Conservation (phyloP, 208 protist genomes). For the Crithidia bombi region DNA sequence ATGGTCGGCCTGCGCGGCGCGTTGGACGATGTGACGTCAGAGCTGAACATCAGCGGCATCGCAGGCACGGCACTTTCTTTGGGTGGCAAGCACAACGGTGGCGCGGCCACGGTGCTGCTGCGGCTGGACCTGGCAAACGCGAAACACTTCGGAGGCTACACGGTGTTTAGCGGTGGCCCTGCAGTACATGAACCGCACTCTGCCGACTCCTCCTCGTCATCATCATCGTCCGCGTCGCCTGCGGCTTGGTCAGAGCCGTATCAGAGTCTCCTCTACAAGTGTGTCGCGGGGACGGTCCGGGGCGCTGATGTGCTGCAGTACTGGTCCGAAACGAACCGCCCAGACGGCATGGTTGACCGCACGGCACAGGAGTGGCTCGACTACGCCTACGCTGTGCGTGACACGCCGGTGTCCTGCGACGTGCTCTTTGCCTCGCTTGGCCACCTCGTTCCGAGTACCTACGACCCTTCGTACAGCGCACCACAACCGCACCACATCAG, state of each 20-base stretch:
- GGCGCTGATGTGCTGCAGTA: slow-evolving; percentile 72
- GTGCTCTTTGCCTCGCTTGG: slow-evolving; percentile 72
- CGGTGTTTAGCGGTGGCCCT: slow-evolving; percentile 8
- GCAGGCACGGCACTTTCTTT: too few species aligned
- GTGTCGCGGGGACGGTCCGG: slow-evolving; percentile 58
- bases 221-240: background rate
- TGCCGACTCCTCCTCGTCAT: background rate
- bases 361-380: slow-evolving; percentile 74
- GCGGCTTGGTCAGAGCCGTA: background rate
- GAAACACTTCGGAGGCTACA: slow-evolving; percentile 55
- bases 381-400: slow-evolving; percentile 57
- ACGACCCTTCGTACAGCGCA: background rate
- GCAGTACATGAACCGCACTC: background rate
- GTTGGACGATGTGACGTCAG: slow-evolving; percentile 68
- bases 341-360: slow-evolving; percentile 52
- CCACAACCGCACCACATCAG: slow-evolving; percentile 3
- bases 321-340: slow-evolving; percentile 81
- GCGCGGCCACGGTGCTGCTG: slow-evolving; percentile 51
- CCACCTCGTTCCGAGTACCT: slow-evolving; percentile 38
- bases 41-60: slow-evolving; percentile 63
- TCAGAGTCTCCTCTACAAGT: slow-evolving; percentile 58
- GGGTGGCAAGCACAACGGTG: background rate
- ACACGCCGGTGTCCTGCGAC: slow-evolving; percentile 63
- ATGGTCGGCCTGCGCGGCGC: slow-evolving; percentile 67
- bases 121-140: slow-evolving; percentile 65